phyloP scores from a whole-genome alignment of 306 rosid genomes.

The Prunus armeniaca region DNA sequence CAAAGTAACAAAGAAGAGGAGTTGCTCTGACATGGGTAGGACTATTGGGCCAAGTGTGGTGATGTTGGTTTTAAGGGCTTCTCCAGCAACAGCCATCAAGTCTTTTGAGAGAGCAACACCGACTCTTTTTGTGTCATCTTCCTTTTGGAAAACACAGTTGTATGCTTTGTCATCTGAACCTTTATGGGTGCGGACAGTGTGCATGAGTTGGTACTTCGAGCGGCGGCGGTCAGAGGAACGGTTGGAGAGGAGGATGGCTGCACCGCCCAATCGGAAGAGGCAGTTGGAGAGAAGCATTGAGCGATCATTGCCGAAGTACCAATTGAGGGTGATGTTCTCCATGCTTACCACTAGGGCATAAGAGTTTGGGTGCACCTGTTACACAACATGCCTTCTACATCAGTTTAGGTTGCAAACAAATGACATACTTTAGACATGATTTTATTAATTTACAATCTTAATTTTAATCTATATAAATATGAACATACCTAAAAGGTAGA shows the following conservation, averaged over 20 bases:
- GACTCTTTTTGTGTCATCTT: constrained; percentile 49
- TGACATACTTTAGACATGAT: not conserved
- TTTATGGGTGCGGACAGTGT: constrained; percentile 77
- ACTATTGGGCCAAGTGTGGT: constrained; percentile 81
- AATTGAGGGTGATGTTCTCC: constrained; percentile 88
- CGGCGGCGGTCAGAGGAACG: constrained; percentile 39
- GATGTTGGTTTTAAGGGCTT: constrained; percentile 80
- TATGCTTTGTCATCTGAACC: constrained; percentile 68
- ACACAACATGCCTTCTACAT: not conserved
- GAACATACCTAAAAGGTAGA: too few relatives aligned
- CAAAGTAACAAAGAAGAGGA: constrained; percentile 55
- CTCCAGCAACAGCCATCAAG: constrained; percentile 83
- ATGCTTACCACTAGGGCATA: constrained; percentile 83
- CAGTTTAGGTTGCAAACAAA: not conserved
- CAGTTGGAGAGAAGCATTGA: constrained; percentile 87
- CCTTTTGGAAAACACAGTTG: constrained; percentile 65
- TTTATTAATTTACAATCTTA: not conserved
- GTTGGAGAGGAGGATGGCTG: constrained; percentile 80
- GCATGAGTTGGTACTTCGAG: constrained; percentile 76
- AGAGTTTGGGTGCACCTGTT: constrained; percentile 72
- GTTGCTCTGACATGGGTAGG: constrained; percentile 88
- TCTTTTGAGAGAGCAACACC: constrained; percentile 82
- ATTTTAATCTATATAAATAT: too few relatives aligned
- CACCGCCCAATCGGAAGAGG: constrained; percentile 84
- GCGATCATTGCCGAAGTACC: constrained; percentile 85